Conservation (phyloP, 23 red algal species). For the Pyropia yezoensis region DNA sequence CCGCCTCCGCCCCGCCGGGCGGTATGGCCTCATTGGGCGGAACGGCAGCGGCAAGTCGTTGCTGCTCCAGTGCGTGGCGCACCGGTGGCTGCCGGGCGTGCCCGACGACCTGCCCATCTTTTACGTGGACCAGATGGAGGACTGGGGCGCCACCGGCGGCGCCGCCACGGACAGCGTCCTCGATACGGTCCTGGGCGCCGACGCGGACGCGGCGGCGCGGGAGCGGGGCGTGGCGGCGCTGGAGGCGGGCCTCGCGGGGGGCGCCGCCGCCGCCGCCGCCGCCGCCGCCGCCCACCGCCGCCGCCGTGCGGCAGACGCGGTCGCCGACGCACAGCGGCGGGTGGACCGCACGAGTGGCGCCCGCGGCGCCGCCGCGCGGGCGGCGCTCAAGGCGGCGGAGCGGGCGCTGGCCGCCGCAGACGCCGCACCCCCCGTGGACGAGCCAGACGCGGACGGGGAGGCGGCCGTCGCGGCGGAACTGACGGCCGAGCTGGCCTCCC, state of each 20-base stretch:
- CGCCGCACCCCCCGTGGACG: not conserved
- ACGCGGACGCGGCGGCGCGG: conserved; percentile 18
- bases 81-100: conserved; percentile 31
- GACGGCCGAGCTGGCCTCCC: not conserved
- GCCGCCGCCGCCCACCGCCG: too few relatives aligned
- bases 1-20: conserved; percentile 3
- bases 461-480: not conserved
- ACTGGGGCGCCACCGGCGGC: conserved; percentile 11
- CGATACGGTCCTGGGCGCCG: too few relatives aligned
- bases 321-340: conserved; percentile 50
- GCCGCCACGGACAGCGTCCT: too few relatives aligned
- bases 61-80: conserved; percentile 23
- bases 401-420: not conserved
- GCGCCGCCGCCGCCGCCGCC: not conserved
- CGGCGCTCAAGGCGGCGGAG: too few relatives aligned
- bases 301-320: conserved; percentile 32
- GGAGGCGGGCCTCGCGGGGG: conserved; percentile 69
- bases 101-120: conserved; percentile 19
- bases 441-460: conserved; percentile 5
- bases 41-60: conserved; percentile 41
- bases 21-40: conserved; percentile 37
- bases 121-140: conserved; percentile 21
- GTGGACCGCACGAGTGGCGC: conserved; percentile 22
- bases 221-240: conserved; percentile 69
- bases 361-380: conserved; percentile 11